Percentiles rank a stretch among this genome's conserved stretches.
Conservation (phyloP, 345 rosid species). For the Bruguiera parviflora region DNA sequence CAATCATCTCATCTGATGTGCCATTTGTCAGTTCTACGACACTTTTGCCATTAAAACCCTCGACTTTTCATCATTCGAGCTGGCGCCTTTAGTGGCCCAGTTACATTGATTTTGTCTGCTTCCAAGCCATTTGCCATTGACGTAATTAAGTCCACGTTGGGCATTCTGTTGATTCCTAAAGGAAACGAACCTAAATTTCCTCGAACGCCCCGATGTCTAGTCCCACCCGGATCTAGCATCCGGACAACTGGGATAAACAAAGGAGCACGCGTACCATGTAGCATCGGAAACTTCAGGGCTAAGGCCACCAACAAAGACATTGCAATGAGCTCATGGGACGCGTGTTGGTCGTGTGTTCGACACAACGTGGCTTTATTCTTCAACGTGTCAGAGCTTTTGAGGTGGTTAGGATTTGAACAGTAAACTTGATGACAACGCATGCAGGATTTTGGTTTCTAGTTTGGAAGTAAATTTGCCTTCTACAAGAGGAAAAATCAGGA, state of each 20-base stretch:
- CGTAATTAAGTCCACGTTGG: constrained; percentile 83
- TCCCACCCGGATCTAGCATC: constrained; percentile 86
- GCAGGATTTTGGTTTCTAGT: constrained; percentile 21
- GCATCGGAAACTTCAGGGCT: constrained; percentile 44
- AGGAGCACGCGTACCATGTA: constrained; percentile 25
- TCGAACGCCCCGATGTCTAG: constrained; percentile 94
- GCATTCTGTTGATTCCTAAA: constrained; percentile 95
- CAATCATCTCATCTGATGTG: constrained; percentile 53
- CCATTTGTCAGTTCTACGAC: constrained; percentile 79
- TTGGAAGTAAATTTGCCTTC: constrained; percentile 37
- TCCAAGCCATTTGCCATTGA: constrained; percentile 94
- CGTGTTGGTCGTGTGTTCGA: no score
- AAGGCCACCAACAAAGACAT: constrained; percentile 35
- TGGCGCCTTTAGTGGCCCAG: constrained; percentile 94
- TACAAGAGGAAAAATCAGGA: constrained; percentile 25
- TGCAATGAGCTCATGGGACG: constrained; percentile 5
- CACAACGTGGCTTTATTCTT: no score
- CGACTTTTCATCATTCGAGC: constrained; percentile 67
- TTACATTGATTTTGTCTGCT: constrained; percentile 91
- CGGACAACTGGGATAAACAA: constrained; percentile 28
- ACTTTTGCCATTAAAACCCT: constrained; percentile 71
- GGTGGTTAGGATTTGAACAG: no score
- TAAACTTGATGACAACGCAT: constrained; percentile 21
- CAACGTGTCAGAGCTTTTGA: no score
- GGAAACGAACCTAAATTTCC: constrained; percentile 98